Evolutionary conservation across 2,329 filamentous ascomycete species (phyloP).

Genomic region (Didymella pinodella): DNA sequence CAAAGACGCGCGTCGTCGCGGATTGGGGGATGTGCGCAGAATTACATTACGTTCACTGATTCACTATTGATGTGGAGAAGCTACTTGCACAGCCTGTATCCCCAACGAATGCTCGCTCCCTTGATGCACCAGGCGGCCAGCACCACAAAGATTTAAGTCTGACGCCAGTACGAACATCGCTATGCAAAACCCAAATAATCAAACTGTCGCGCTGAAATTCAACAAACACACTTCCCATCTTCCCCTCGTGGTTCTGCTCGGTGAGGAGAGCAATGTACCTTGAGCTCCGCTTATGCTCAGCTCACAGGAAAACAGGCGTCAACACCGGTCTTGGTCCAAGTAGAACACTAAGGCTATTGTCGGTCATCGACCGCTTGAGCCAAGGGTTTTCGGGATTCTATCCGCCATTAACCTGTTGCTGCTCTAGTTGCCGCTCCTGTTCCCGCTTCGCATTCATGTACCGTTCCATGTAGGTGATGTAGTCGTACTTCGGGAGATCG

Average conservation of each 20-base stretch:
- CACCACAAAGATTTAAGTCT: conserved; percentile 11
- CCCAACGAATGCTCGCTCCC: neutral
- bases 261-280: too few relatives aligned
- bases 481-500: conserved; percentile 88
- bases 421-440: conserved; percentile 26
- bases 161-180: conserved; percentile 21
- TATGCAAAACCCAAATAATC: conserved; percentile 21
- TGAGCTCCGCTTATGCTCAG: too few relatives aligned
- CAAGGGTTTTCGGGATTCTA: conserved; percentile 27
- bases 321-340: conserved; percentile 2
- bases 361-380: conserved; percentile 7
- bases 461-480: conserved; percentile 95
- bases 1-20: neutral
- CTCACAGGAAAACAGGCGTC: conserved; percentile 17
- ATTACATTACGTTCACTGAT: conserved; percentile 7
- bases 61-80: conserved; percentile 3
- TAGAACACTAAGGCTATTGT: neutral
- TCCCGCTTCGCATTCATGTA: conserved; percentile 50
- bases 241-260: neutral
- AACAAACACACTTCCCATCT: neutral
- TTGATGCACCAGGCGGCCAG: neutral
- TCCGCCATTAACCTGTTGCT: conserved; percentile 31
- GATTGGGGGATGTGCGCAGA: neutral
- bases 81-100: neutral
- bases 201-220: conserved; percentile 7